Evolutionary conservation across 495 filamentous ascomycete genomes (phyloP).

Genomic region (Lindgomyces ingoldianus): DNA sequence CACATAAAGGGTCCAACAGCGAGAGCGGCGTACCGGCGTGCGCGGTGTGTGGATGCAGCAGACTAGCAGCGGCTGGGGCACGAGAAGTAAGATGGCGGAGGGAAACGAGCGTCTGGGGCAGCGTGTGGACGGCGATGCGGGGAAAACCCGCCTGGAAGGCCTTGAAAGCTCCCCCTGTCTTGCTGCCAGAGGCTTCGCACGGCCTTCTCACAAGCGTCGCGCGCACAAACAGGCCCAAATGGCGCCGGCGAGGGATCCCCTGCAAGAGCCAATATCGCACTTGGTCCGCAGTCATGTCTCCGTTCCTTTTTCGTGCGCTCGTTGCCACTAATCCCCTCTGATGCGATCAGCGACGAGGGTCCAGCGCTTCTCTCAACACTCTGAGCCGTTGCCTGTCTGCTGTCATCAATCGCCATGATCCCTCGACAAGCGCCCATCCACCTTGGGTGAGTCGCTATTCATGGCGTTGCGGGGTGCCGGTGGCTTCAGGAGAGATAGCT

Average conservation of each 20-base stretch:
- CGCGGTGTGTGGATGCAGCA: neutral
- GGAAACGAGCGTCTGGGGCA: constrained; percentile 10
- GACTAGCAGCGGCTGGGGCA: constrained; percentile 11
- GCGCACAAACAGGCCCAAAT: neutral
- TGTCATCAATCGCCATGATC: neutral
- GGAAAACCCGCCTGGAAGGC: constrained; percentile 3
- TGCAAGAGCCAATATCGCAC: neutral
- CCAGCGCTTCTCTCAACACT: constrained; percentile 3
- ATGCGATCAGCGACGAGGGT: constrained; percentile 18
- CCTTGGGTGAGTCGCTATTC: neutral
- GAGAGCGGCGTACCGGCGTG: neutral
- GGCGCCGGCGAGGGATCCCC: constrained; percentile 2
- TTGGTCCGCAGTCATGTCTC: constrained; percentile 10
- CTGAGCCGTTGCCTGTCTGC: neutral
- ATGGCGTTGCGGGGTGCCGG: constrained; percentile 6
- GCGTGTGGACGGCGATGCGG: constrained; percentile 15
- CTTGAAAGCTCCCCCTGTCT: neutral
- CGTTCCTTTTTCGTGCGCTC: constrained; percentile 31
- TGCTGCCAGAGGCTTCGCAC: too few species aligned
- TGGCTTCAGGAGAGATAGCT: neutral
- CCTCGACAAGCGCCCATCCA: constrained; percentile 3
- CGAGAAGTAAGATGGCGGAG: constrained; percentile 26
- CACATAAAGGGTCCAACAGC: constrained; percentile 15
- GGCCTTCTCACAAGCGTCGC: too few species aligned
- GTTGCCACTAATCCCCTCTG: constrained; percentile 7